Conservation (phyloP, 345 rosid species). For the Erysimum cheiranthoides region DNA sequence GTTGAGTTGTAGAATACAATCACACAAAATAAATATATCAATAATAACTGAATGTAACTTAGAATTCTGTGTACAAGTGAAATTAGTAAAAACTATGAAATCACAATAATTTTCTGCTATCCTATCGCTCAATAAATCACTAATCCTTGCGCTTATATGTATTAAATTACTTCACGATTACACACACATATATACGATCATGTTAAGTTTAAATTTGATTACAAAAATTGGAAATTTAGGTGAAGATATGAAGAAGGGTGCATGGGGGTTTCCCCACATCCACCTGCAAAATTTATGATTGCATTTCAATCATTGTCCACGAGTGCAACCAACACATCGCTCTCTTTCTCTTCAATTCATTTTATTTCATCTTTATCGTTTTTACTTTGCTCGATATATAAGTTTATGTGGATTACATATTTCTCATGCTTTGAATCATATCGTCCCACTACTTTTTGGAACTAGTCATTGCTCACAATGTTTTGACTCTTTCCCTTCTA, state of each 20-base stretch:
- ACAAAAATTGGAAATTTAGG: constrained; percentile 30
- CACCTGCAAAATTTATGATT: constrained; percentile 47
- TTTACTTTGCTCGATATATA: constrained; percentile 32
- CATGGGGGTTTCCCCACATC: constrained; percentile 42
- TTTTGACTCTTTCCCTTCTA: constrained; percentile 38
- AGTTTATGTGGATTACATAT: constrained; percentile 19
- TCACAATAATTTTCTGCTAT: not conserved
- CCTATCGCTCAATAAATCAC: not conserved
- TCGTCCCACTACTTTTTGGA: constrained; percentile 42
- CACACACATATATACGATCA: not conserved
- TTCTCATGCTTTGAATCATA: constrained; percentile 45
- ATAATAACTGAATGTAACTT: not conserved
- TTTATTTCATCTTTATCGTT: constrained; percentile 7
- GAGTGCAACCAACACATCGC: constrained; percentile 38
- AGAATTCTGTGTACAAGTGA: not conserved
- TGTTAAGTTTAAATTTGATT: constrained; percentile 1
- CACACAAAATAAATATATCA: not conserved
- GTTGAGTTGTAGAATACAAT: not conserved
- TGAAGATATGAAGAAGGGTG: constrained; percentile 39
- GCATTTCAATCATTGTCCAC: constrained; percentile 47
- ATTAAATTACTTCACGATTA: constrained; percentile 2
- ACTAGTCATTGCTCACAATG: constrained; percentile 38
- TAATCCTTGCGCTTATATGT: not conserved
- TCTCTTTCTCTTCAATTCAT: constrained; percentile 30
- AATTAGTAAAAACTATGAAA: not conserved